Evolutionary conservation across 129 eudicot genomes (phyloP), one percentile per base, ranked within the genome.

Genomic region (Escallonia herrerae): DNA sequence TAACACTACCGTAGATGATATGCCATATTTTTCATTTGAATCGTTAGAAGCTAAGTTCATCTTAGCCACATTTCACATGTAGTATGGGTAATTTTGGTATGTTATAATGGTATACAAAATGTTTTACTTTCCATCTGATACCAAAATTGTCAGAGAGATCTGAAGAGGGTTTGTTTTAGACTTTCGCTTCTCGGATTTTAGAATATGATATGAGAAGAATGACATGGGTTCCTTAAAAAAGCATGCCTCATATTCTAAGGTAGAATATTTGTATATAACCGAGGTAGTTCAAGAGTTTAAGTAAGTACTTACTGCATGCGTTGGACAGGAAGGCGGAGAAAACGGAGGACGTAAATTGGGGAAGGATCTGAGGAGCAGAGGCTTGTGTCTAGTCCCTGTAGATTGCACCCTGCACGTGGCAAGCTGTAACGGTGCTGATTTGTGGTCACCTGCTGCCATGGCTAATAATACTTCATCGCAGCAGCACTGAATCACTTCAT

Each of bases 301-400:
- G n/a, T n/a, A n/a, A n/a, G 68, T 22, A 50, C 3, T n/a, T 56
- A 38, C 15, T 46, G 13, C 13, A n/a, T 42, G 3, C 49, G 65
- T 52, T 45, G 33, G 43, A 53, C 73, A 78, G 86, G 80, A 48
- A 2, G 81, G 68, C 47, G 65, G 66, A 59, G 78, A 65, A 47
- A 54, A 46, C 4, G 63, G 45, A 54, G 72, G 45, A 43, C 7
- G 53, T 13, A 61, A 79, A 22, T 62, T 64, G 11, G 50, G 64
- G 63, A 81, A 81, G 58, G 83, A 76, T 65, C 65, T 90, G 41
- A 67, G 73, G 63, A 81, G 79, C 79, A 72, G 70, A 14, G 95
- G 97, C 8, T 55, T 90, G 61, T 90, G 97, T 53, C 72, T 90
- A 58, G 86, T 90, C 67, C 97, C 97, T 0, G 77, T 84, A 43